These are phyloP conservation scores for Xylaria hypoxylon DNA, from an alignment of 2,329 filamentous ascomycete species.

Conservation along the genomic window DNA sequence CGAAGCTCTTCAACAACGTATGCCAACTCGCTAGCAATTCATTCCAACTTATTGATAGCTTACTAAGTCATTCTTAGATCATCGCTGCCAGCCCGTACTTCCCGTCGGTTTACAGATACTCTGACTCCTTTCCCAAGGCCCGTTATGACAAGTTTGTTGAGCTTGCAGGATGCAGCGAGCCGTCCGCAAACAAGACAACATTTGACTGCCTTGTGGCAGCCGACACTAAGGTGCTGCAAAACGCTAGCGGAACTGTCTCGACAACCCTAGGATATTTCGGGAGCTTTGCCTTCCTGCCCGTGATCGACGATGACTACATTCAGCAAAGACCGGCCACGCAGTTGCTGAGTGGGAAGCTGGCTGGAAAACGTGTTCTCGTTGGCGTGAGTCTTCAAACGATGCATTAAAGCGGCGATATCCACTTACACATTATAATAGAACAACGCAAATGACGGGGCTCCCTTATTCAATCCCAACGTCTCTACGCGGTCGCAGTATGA, in stretches of 20 bases:
- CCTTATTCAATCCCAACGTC: slow-evolving; percentile 49
- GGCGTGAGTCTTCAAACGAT: slow-evolving; percentile 39
- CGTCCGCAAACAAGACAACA: slow-evolving; percentile 27
- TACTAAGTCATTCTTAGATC: slow-evolving; percentile 38
- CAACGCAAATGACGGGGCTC: slow-evolving; percentile 51
- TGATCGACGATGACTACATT: slow-evolving; percentile 47
- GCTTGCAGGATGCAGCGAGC: slow-evolving; percentile 43
- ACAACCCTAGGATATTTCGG: slow-evolving; percentile 47
- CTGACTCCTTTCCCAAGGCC: slow-evolving; percentile 39
- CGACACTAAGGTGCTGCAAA: slow-evolving; percentile 44
- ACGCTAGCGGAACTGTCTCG: slow-evolving; percentile 47
- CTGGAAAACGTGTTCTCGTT: slow-evolving; percentile 45
- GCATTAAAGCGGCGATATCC: neutral
- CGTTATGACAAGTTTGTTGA: slow-evolving; percentile 46
- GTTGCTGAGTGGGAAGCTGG: slow-evolving; percentile 34
- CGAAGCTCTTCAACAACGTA: slow-evolving; percentile 46
- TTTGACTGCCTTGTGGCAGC: slow-evolving; percentile 47
- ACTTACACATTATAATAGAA: slow-evolving; percentile 43
- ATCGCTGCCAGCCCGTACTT: slow-evolving; percentile 47
- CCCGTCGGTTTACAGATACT: slow-evolving; percentile 43
- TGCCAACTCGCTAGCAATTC: slow-evolving; percentile 1
- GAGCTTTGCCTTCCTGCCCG: slow-evolving; percentile 48
- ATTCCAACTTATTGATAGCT: neutral
- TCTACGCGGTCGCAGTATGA: slow-evolving; percentile 43
- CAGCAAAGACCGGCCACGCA: slow-evolving; percentile 42